Percentiles rank a stretch among this genome's conserved stretches.
phyloP scores from a whole-genome alignment of 192 early-diverging fungal species.

The Funneliformis mosseae region DNA sequence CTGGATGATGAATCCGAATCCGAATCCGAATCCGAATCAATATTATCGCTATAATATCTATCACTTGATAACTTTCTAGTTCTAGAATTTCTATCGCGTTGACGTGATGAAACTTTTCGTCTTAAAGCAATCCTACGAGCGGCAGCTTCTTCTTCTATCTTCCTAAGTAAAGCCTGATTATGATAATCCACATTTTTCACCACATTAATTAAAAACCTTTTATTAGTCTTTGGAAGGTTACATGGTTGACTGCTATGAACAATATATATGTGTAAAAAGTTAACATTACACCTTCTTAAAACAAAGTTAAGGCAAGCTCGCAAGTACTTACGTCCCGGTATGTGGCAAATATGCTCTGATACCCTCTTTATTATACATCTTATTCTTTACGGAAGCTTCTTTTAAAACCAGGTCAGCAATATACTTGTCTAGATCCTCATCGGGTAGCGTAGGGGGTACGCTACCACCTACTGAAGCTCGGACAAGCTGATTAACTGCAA shows the following conservation, averaged over 20 bases:
- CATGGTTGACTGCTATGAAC: conserved; percentile 40
- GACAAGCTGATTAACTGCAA: conserved; percentile 46
- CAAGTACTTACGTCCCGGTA: conserved; percentile 31
- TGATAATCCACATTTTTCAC: conserved; percentile 58
- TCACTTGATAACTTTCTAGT: background rate
- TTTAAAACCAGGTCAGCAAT: conserved; percentile 56
- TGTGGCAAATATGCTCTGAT: conserved; percentile 43
- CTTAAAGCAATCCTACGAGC: conserved; percentile 39
- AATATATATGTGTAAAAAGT: conserved; percentile 8
- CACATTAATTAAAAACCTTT: conserved; percentile 57
- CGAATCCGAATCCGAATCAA: background rate
- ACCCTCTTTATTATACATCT: conserved; percentile 45
- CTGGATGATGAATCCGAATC: background rate
- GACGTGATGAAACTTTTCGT: background rate
- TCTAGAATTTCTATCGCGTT: background rate
- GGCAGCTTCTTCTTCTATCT: conserved; percentile 49
- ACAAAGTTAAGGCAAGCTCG: background rate
- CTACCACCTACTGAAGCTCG: conserved; percentile 51
- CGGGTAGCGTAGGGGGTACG: conserved; percentile 35
- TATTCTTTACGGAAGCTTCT: conserved; percentile 45
- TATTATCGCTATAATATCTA: background rate
- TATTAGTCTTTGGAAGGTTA: conserved; percentile 55
- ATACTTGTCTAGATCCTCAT: conserved; percentile 59
- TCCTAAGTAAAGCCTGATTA: conserved; percentile 53
- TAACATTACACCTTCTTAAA: conserved; percentile 17